Evolutionary conservation across 352 stramenopile species (phyloP).

Genomic region (Globisporangium emineosum): DNA sequence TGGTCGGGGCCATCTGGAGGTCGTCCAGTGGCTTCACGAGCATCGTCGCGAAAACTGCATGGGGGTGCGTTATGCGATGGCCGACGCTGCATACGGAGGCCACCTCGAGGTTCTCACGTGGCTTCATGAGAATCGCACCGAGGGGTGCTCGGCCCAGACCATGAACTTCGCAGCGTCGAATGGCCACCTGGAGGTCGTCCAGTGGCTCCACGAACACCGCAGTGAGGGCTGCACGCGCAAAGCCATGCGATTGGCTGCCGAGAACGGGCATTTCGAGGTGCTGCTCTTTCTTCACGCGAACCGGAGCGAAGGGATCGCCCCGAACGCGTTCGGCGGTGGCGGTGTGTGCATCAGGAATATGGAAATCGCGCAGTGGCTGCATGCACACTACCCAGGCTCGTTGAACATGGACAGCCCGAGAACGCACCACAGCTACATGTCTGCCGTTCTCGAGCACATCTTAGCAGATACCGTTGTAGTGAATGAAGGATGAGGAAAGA

Average conservation of each 20-base stretch:
- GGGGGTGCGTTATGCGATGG: constrained; percentile 11
- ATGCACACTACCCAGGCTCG: no score
- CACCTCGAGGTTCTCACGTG: constrained; percentile 6
- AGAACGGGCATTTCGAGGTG: no score
- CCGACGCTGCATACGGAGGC: constrained; percentile 3
- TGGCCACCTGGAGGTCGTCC: constrained; percentile 3
- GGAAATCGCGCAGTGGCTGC: no score
- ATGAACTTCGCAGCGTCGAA: constrained; percentile 12
- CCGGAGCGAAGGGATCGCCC: no score
- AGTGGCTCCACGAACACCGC: constrained; percentile 16
- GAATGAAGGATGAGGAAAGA: background rate
- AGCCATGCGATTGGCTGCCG: no score
- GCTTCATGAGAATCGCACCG: constrained; percentile 7
- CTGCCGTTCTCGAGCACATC: no score
- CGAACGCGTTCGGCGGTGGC: no score
- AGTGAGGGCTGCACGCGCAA: constrained; percentile 10
- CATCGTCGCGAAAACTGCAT: constrained; percentile 3
- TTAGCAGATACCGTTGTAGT: no score
- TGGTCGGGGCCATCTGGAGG: background rate
- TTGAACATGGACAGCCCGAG: no score
- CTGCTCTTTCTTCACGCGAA: no score
- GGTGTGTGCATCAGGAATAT: no score
- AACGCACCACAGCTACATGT: no score
- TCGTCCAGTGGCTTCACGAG: constrained; percentile 10
- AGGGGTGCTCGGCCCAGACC: constrained; percentile 1